phyloP scores from a whole-genome alignment of 2,329 filamentous ascomycete genomes.

The Tolypocladium guangdongense region DNA sequence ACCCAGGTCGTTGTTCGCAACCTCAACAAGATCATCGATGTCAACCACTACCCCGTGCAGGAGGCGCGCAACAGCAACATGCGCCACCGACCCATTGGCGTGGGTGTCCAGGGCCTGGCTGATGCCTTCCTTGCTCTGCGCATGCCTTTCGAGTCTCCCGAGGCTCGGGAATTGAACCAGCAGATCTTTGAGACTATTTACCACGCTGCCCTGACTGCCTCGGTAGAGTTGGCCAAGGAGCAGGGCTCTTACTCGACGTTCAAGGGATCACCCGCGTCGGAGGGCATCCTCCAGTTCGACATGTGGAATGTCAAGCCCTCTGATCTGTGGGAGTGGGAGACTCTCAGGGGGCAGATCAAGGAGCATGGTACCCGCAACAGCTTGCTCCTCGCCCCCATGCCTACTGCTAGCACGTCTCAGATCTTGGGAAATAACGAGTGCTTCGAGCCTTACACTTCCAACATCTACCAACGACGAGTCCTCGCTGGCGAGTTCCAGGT shows the following conservation, averaged over 20 bases:
- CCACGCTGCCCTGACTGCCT: slow-evolving; percentile 85
- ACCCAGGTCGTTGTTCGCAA: slow-evolving; percentile 87
- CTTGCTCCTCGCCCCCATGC: slow-evolving; percentile 91
- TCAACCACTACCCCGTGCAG: slow-evolving; percentile 95
- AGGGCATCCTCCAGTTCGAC: slow-evolving; percentile 95
- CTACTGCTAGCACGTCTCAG: slow-evolving; percentile 92
- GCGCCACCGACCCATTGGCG: slow-evolving; percentile 88
- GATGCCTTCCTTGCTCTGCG: slow-evolving; percentile 96
- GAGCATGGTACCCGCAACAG: slow-evolving; percentile 93
- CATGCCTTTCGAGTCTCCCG: slow-evolving; percentile 91
- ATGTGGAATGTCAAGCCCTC: slow-evolving; percentile 95
- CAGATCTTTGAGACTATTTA: slow-evolving; percentile 99
- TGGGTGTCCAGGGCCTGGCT: slow-evolving; percentile 94
- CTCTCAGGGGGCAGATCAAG: slow-evolving; percentile 82
- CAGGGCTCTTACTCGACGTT: slow-evolving; percentile 83
- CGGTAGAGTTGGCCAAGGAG: slow-evolving; percentile 73
- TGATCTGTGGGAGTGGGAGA: slow-evolving; percentile 92
- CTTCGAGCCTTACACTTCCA: slow-evolving; percentile 99
- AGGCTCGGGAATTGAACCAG: slow-evolving; percentile 88
- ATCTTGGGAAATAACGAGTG: slow-evolving; percentile 99
- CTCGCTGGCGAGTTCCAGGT: slow-evolving; percentile 98
- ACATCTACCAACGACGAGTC: slow-evolving; percentile 98
- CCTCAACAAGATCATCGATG: slow-evolving; percentile 95
- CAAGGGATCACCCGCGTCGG: slow-evolving; percentile 83
- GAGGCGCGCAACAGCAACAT: slow-evolving; percentile 96